Percentiles rank a stretch among this genome's conserved stretches.
These are phyloP conservation scores for Gossypium trilobum DNA, from an alignment of 441 rosid species.

Conservation along the genomic window DNA sequence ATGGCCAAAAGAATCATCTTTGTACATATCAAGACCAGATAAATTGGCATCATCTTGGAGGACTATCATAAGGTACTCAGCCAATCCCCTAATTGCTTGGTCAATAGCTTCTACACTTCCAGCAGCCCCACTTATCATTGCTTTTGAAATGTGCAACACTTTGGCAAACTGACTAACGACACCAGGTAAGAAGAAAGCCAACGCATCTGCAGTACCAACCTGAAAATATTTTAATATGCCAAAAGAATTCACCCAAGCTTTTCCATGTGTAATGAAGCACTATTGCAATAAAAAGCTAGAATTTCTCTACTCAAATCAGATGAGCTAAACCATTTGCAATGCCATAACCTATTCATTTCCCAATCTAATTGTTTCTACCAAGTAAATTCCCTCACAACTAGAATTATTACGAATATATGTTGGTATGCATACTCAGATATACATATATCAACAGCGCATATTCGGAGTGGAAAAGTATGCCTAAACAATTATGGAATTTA, in stretches of 20 bases:
- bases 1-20: constrained; percentile 22
- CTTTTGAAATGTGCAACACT: constrained; percentile 66
- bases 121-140: constrained; percentile 89
- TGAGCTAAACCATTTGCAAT: background rate
- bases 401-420: background rate
- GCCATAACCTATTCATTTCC: background rate
- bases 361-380: background rate
- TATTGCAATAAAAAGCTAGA: background rate
- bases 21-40: constrained; percentile 28
- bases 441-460: background rate
- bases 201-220: constrained; percentile 83
- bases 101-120: constrained; percentile 74
- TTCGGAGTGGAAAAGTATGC: background rate
- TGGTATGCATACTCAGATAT: background rate
- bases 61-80: constrained; percentile 87
- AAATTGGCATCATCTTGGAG: constrained; percentile 63
- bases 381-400: background rate
- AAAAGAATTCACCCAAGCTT: constrained; percentile 14
- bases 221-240: constrained; percentile 23
- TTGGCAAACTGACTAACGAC: constrained; percentile 80
- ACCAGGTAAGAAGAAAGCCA: constrained; percentile 95
- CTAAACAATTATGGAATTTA: background rate
- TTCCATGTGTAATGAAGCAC: background rate
- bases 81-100: constrained; percentile 80
- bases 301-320: background rate